Conservation (phyloP, 129 eudicot genomes). For the Gnaphalium uliginosum region DNA sequence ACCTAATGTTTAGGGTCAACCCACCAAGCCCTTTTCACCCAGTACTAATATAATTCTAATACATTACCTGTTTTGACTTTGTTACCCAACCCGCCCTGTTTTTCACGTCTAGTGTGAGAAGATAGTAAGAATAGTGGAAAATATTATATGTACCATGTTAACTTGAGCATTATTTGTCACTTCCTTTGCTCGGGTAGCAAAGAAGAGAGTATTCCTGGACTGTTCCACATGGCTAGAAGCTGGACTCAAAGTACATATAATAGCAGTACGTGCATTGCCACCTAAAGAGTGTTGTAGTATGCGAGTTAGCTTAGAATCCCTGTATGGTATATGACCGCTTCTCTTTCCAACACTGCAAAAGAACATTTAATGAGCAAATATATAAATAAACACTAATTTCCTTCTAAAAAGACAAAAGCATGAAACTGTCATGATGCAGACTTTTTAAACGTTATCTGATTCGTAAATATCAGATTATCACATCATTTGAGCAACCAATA, state of each 20-base stretch:
- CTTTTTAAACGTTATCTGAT: background rate
- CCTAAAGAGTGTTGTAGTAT: constrained; percentile 99
- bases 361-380: constrained; percentile 10
- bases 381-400: background rate
- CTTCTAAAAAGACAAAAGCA: background rate
- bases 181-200: constrained; percentile 98
- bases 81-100: background rate
- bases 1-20: too few species aligned
- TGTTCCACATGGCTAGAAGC: constrained; percentile 94
- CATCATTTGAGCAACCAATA: background rate
- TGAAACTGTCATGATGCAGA: background rate
- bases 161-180: constrained; percentile 97
- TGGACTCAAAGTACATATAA: constrained; percentile 97
- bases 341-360: constrained; percentile 79
- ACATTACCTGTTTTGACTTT: too few species aligned
- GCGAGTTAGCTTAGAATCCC: constrained; percentile 97
- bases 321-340: constrained; percentile 91
- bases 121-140: background rate
- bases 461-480: background rate
- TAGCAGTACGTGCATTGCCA: constrained; percentile 98
- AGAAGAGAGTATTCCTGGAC: constrained; percentile 81
- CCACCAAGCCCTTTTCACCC: too few species aligned
- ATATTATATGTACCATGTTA: constrained; percentile 66
- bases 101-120: background rate
- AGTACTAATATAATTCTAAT: too few species aligned